Evolutionary conservation across 768 basidiomycete genomes (phyloP).

Genomic region (Agrocybe pediades): DNA sequence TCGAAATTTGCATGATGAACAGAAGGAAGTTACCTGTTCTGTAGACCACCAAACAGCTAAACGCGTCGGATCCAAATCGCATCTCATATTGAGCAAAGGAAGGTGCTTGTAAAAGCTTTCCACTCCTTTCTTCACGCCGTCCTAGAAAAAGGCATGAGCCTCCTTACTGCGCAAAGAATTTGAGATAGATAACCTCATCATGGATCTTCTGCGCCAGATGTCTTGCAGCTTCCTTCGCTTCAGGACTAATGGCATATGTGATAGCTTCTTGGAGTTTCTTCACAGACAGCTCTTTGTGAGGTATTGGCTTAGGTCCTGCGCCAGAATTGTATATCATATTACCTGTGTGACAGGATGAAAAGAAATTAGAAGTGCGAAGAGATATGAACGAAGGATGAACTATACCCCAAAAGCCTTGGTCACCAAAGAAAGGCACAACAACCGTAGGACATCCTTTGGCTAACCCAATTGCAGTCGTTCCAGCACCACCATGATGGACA

Average conservation of each 20-base stretch:
- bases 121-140: slow-evolving; percentile 48
- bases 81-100: slow-evolving; percentile 63
- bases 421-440: slow-evolving; percentile 68
- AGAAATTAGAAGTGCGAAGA: neutral
- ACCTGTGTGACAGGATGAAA: slow-evolving; percentile 34
- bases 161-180: neutral
- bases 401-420: slow-evolving; percentile 59
- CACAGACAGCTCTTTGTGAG: slow-evolving; percentile 48
- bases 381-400: slow-evolving; percentile 19
- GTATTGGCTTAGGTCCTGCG: slow-evolving; percentile 63
- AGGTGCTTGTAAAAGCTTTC: slow-evolving; percentile 62
- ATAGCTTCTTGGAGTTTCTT: slow-evolving; percentile 57
- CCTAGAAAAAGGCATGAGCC: slow-evolving; percentile 26
- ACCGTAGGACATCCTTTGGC: slow-evolving; percentile 61
- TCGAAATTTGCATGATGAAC: neutral
- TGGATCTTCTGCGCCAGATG: slow-evolving; percentile 52
- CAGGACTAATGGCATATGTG: slow-evolving; percentile 44
- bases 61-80: slow-evolving; percentile 52
- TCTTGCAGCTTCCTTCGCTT: slow-evolving; percentile 49
- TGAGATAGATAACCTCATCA: slow-evolving; percentile 37
- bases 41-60: slow-evolving; percentile 63
- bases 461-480: slow-evolving; percentile 65
- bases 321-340: slow-evolving; percentile 62
- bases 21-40: slow-evolving; percentile 37
- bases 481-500: slow-evolving; percentile 68